These are phyloP conservation scores for Physcia stellaris DNA, from an alignment of 495 filamentous ascomycete species.

Conservation along the genomic window DNA sequence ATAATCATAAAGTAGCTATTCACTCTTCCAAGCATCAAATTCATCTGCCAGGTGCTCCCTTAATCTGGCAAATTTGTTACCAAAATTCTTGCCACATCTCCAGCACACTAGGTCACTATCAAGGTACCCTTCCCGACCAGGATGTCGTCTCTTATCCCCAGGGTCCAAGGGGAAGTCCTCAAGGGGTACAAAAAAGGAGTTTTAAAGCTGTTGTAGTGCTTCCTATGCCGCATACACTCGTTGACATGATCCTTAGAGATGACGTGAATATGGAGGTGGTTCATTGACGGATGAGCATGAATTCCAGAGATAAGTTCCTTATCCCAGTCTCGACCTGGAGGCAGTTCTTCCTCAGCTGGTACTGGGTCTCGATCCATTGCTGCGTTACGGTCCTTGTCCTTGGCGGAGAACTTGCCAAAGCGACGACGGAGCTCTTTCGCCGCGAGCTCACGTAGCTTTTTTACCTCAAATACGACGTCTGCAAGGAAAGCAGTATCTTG, in stretches of 20 bases:
- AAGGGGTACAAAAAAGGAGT: constrained; percentile 78
- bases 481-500: constrained; percentile 55
- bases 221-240: constrained; percentile 57
- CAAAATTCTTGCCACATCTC: constrained; percentile 68
- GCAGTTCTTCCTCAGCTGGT: constrained; percentile 33
- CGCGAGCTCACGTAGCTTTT: constrained; percentile 46
- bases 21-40: constrained; percentile 66
- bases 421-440: constrained; percentile 62
- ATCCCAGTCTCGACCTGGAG: constrained; percentile 63
- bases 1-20: too few species aligned
- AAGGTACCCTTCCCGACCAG: constrained; percentile 41
- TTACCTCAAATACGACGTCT: constrained; percentile 44
- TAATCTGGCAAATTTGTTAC: constrained; percentile 53
- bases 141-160: constrained; percentile 45
- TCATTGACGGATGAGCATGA: constrained; percentile 84
- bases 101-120: constrained; percentile 60
- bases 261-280: constrained; percentile 83
- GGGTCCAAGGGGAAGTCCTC: constrained; percentile 62
- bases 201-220: constrained; percentile 87
- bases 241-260: constrained; percentile 60
- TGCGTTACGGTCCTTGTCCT: constrained; percentile 41
- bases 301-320: constrained; percentile 64
- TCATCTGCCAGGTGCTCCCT: constrained; percentile 73
- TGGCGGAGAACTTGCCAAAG: constrained; percentile 48
- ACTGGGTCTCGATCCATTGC: constrained; percentile 44